Conservation (phyloP, 2,329 filamentous ascomycete genomes). For the Cladophialophora carrionii region DNA sequence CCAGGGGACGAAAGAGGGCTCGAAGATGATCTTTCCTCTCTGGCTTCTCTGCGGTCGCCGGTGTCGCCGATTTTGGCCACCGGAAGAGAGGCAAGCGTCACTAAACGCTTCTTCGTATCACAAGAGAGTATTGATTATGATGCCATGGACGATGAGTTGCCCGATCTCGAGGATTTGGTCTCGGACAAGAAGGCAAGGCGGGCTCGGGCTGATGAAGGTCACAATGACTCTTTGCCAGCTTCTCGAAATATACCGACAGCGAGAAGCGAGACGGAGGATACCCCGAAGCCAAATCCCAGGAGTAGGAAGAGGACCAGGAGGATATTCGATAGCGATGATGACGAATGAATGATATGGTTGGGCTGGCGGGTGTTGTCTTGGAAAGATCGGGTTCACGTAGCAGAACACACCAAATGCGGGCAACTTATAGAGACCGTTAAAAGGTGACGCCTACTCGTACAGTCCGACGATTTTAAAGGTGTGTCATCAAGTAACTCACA, state of each 20-base stretch:
- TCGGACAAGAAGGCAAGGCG: conserved; percentile 1
- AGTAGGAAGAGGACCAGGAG: conserved; percentile 17
- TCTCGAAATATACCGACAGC: background rate
- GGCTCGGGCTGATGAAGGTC: background rate
- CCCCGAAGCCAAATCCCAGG: background rate
- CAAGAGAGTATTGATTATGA: conserved; percentile 28
- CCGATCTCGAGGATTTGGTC: conserved; percentile 28
- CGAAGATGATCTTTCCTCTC: conserved; percentile 10
- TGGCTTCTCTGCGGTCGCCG: background rate
- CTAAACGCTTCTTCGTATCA: conserved; percentile 20
- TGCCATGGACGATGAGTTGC: conserved; percentile 28
- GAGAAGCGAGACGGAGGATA: background rate
- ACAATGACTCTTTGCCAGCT: background rate
- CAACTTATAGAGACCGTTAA: background rate
- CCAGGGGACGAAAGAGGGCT: background rate
- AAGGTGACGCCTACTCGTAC: too few species aligned
- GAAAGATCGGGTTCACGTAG: background rate
- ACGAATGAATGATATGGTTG: conserved; percentile 18
- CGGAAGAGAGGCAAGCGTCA: background rate
- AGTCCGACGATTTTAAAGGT: background rate
- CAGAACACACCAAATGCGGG: background rate
- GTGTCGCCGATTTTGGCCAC: background rate
- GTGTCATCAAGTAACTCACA: too few species aligned
- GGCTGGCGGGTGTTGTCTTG: background rate
- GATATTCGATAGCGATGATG: conserved; percentile 32